These are phyloP conservation scores for Termitomyces sp. DNA, from an alignment of 768 basidiomycete genomes.

Conservation along the genomic window DNA sequence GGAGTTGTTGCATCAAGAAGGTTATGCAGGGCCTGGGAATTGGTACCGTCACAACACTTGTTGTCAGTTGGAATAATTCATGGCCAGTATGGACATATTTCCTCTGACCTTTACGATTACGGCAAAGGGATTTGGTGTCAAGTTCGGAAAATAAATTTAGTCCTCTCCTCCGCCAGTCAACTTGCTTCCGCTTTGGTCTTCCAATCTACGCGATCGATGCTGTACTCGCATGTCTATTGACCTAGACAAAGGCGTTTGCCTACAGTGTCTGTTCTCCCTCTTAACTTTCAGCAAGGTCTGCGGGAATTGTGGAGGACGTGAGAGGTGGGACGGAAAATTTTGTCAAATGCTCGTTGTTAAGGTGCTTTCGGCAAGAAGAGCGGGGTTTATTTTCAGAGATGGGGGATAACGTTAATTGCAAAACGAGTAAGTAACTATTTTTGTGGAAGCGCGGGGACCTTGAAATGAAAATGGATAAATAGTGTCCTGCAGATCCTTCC, in stretches of 20 bases:
- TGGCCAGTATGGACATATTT: background rate
- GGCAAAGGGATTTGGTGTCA: background rate
- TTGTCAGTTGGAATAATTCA: background rate
- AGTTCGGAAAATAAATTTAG: background rate
- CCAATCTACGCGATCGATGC: background rate
- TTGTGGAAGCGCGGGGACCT: conserved; percentile 1
- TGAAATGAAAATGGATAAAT: background rate
- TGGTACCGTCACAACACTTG: background rate
- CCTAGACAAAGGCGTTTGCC: background rate
- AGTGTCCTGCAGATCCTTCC: background rate
- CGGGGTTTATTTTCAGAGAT: background rate
- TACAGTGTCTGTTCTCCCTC: background rate
- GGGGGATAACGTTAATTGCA: background rate
- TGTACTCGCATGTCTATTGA: background rate
- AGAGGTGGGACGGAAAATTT: background rate
- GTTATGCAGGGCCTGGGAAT: background rate
- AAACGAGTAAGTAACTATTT: background rate
- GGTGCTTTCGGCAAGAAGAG: background rate
- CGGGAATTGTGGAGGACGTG: background rate
- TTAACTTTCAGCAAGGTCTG: background rate
- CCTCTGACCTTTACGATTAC: background rate
- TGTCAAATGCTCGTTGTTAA: background rate
- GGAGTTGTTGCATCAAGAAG: background rate
- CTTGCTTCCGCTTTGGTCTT: background rate
- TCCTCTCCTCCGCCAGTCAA: background rate